Conservation (phyloP, 1,284 basidiomycete species). For the Rhodotorula sp. region DNA sequence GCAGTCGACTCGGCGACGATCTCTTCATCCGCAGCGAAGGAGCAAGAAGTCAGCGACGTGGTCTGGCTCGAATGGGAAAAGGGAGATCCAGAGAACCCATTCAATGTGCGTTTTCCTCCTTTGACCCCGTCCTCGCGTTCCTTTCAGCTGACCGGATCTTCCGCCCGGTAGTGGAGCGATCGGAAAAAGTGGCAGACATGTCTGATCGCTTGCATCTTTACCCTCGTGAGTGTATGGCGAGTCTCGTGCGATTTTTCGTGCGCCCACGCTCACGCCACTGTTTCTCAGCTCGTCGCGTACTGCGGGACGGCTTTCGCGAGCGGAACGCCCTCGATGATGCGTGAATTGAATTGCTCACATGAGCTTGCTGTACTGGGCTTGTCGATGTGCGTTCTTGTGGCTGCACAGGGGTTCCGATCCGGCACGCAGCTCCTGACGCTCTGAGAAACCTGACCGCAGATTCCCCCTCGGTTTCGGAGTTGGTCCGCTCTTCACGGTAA, state of each 20-base stretch:
- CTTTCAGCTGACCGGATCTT: background rate
- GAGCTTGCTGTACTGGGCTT: conserved; percentile 32
- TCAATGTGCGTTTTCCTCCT: conserved; percentile 21
- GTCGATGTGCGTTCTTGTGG: conserved; percentile 22
- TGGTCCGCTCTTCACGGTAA: conserved; percentile 28
- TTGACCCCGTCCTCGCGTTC: rapidly evolving
- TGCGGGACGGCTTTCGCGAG: conserved; percentile 30
- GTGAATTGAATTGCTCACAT: conserved; percentile 21
- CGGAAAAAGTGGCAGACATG: conserved; percentile 36
- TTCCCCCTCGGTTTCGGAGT: conserved; percentile 40
- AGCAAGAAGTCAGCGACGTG: conserved; percentile 3
- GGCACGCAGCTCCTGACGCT: background rate
- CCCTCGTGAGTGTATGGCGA: conserved; percentile 8
- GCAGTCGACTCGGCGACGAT: background rate
- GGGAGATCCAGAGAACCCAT: conserved; percentile 35
- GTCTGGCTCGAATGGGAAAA: conserved; percentile 37
- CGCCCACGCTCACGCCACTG: background rate
- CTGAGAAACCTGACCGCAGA: background rate
- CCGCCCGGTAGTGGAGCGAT: conserved; percentile 18
- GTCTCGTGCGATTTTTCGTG: too few relatives aligned
- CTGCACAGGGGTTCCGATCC: background rate
- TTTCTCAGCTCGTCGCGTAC: conserved; percentile 15
- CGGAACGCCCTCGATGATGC: conserved; percentile 31
- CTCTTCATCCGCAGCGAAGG: conserved; percentile 1
- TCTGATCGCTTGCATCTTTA: conserved; percentile 28